Evolutionary conservation across 495 filamentous ascomycete genomes (phyloP), one percentile per base, ranked within the genome.

Genomic region (Trichoderma asperelloides): DNA sequence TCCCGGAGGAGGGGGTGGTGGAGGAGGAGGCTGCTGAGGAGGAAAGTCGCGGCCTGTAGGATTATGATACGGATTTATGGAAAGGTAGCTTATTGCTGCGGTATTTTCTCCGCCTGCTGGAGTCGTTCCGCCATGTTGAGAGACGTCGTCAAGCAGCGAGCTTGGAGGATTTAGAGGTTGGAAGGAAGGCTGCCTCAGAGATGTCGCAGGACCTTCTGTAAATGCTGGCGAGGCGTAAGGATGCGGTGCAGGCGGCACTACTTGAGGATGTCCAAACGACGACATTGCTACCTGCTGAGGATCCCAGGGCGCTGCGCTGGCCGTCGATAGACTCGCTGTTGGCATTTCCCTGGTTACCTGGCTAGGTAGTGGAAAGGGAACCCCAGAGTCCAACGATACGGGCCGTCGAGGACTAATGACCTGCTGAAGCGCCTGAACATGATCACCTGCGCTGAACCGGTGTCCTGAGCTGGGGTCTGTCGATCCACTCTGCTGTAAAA

Each of bases 401-500:
- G 57, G 63, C 18, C 39, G 28, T 62, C 30, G 68, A 23, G 68
- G 62, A 65, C 18, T 28, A 21, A 70, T 40, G 27, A 67, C 49
- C 2, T 62, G 63, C n/a, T 70, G 69, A 30, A 70, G 25, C 5
- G 62, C 33, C 62, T 68, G 68, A 27, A 45, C 60, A 39, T 4
- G n/a, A 33, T 43, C 25, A 47, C 41, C 23, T 12, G 28, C 1
- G n/a, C 15, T 47, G 43, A 47, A 47, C 6, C 43, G 43, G 43
- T 47, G 43, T 47, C 43, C 43, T n/a, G 43, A n/a, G 16, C 43
- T n/a, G 8, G 55, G 55, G 23, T 60, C 55, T 16, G 55, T 13
- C n/a, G 55, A 30, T 13, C 62, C 62, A 1, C 13, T 7, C 70
- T 11, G 67, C 62, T 51, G 47, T 21, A 40, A 62, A 43, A 77